Conservation (phyloP, 2,329 filamentous ascomycete genomes). For the Paraphoma chrysanthemicola region DNA sequence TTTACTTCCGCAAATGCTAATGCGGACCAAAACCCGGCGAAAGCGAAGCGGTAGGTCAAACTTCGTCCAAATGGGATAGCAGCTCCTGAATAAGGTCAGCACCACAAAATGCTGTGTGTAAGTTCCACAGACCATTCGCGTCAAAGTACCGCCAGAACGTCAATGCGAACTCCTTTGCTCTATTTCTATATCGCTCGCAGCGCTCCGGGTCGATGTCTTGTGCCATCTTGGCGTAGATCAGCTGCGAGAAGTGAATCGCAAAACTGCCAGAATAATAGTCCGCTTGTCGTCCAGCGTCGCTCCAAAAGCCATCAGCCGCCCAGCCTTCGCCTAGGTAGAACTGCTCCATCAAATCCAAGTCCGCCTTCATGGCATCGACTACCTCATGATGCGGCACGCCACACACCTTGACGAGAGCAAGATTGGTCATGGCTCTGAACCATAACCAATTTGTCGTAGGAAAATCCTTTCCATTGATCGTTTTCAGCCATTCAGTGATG, state of each 20-base stretch:
- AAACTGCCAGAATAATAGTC: conserved; percentile 64
- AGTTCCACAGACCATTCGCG: conserved; percentile 43
- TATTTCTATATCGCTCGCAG: conserved; percentile 46
- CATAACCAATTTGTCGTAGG: conserved; percentile 61
- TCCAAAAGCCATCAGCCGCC: conserved; percentile 58
- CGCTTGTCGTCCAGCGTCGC: conserved; percentile 48
- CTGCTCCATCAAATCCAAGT: conserved; percentile 53
- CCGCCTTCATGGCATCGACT: conserved; percentile 48
- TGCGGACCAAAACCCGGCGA: conserved; percentile 58
- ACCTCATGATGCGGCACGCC: conserved; percentile 47
- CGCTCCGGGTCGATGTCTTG: conserved; percentile 51
- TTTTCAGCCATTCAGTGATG: conserved; percentile 51
- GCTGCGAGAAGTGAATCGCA: conserved; percentile 60
- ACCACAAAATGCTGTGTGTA: not conserved
- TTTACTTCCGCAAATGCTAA: conserved; percentile 53
- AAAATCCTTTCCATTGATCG: conserved; percentile 55
- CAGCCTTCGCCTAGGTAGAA: conserved; percentile 58
- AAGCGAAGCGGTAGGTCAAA: conserved; percentile 61
- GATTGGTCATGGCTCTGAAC: conserved; percentile 60
- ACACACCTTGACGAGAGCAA: conserved; percentile 54
- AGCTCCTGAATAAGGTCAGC: conserved; percentile 45
- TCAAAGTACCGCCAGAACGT: conserved; percentile 60
- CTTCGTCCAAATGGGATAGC: conserved; percentile 61
- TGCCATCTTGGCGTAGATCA: conserved; percentile 56
- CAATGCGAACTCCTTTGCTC: conserved; percentile 52